Evolutionary conservation across 1,284 basidiomycete species (phyloP).

Genomic region (Caloboletus firmus): DNA sequence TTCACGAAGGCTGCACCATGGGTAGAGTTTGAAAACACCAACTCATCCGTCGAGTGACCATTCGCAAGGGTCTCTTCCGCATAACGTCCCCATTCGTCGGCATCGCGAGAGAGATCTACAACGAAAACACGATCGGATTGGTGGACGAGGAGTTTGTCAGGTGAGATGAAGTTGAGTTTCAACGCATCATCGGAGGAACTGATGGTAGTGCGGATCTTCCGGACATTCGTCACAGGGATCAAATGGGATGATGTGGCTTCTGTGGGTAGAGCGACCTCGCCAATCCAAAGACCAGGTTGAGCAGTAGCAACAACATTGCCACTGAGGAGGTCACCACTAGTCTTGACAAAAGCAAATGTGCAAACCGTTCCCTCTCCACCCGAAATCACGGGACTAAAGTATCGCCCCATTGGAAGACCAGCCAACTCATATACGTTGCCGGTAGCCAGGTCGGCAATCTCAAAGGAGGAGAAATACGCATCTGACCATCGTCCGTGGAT

Average conservation of each 20-base stretch:
- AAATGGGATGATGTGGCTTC: slow-evolving; percentile 21
- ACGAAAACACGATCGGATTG: slow-evolving; percentile 51
- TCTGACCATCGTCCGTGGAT: slow-evolving; percentile 71
- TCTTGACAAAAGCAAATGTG: slow-evolving; percentile 63
- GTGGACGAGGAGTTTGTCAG: slow-evolving; percentile 54
- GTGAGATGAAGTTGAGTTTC: slow-evolving; percentile 53
- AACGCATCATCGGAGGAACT: slow-evolving; percentile 36
- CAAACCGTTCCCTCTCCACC: slow-evolving; percentile 40
- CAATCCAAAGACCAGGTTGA: slow-evolving; percentile 61
- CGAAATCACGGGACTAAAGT: slow-evolving; percentile 58
- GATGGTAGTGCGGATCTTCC: slow-evolving; percentile 48
- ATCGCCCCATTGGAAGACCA: slow-evolving; percentile 63
- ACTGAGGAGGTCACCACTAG: slow-evolving; percentile 55
- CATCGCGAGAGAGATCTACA: slow-evolving; percentile 51
- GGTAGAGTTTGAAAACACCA: slow-evolving; percentile 44
- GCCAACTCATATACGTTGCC: slow-evolving; percentile 48
- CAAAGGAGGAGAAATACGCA: slow-evolving; percentile 58
- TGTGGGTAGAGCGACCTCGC: slow-evolving; percentile 52
- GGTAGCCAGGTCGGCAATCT: slow-evolving; percentile 55
- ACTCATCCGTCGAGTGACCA: slow-evolving; percentile 56
- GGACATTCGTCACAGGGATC: slow-evolving; percentile 41
- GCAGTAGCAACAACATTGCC: slow-evolving; percentile 66
- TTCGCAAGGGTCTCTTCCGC: slow-evolving; percentile 48
- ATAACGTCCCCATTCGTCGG: slow-evolving; percentile 51
- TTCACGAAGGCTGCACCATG: slow-evolving; percentile 60